Base-by-base conservation (phyloP, 495 filamentous ascomycete species). In the Aspergillus cristatus region DNA sequence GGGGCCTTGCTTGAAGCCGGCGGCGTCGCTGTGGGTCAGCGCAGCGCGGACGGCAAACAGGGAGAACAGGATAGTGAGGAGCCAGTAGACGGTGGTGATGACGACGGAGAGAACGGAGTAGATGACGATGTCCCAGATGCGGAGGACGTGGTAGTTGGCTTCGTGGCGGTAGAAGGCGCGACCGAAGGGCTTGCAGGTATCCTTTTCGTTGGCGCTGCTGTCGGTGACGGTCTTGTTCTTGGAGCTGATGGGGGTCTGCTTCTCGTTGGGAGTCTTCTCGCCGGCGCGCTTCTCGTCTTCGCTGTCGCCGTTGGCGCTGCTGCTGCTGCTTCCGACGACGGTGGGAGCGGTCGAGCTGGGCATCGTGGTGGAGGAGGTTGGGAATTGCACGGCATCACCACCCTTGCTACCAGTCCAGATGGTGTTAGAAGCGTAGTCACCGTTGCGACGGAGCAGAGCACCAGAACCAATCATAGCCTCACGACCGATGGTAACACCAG, bases 361-460 rank as follows among this genome's bases (percentile, higher is more conserved):
- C 20, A 24, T 24, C 4, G 20, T 40, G 31, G 40, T 28, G 15
- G 18, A 37, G 2, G 33, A 35, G 12, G 46, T 40, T 6, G 59
- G 53, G 28, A 70, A 54, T 34, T 59, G 67, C 1, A 70, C 18
- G 20, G 55, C 54, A 20, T 68, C 57, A 22, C 66, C 61, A 8
- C 57, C 51, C 37, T 57, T 63, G 46, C 58, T 63, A 14, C 66
- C 67, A 10, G 67, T 57, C 52, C 62, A 71, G n/a, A 59, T 53
- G 1, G 55, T 68, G 13, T 55, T 53, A 13, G 58, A 16, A 0
- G 53, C 34, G 39, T 63, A 71, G 8, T 43, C 35, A n/a, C 46
- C 51, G 32, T 59, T 55, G 0, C 63, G 52, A 20, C 51, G 55
- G 7, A 63, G 58, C 12, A 71, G 42, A 17, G 60, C 53, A n/a